Evolutionary conservation across 2,329 filamentous ascomycete species (phyloP).

Genomic region (Aspergillus spinulosporus): DNA sequence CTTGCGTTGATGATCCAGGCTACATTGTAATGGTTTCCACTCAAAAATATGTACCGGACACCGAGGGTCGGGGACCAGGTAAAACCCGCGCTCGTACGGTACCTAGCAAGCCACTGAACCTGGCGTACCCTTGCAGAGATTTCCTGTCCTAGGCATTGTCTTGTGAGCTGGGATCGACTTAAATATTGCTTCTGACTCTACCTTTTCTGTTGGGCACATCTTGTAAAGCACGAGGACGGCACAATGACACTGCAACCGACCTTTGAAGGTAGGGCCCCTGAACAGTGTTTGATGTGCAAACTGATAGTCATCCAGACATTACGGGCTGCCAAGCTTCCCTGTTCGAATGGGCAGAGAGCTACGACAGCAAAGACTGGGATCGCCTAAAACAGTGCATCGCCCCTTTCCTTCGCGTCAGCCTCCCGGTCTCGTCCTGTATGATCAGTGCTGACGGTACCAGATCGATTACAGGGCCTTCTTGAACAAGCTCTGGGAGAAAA

Average conservation of each 20-base stretch:
- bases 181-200: background rate
- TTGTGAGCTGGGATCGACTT: background rate
- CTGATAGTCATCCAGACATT: background rate
- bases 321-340: background rate
- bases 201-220: too few species aligned
- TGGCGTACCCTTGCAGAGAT: background rate
- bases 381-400: constrained; percentile 8
- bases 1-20: background rate
- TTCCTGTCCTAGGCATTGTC: background rate
- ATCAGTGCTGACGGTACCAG: constrained; percentile 33
- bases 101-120: background rate
- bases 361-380: constrained; percentile 13
- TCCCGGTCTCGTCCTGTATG: background rate
- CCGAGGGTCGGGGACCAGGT: background rate
- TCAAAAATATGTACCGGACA: background rate
- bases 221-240: background rate
- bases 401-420: constrained; percentile 6
- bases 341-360: constrained; percentile 14
- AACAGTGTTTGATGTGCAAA: background rate
- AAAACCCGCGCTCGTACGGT: too few species aligned
- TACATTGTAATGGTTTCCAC: background rate
- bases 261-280: constrained; percentile 8
- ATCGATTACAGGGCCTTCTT: constrained; percentile 67
- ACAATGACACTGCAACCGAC: constrained; percentile 24
- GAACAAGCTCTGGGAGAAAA: constrained; percentile 41